phyloP scores from a whole-genome alignment of 768 basidiomycete species.

The Podaxis sp. region DNA sequence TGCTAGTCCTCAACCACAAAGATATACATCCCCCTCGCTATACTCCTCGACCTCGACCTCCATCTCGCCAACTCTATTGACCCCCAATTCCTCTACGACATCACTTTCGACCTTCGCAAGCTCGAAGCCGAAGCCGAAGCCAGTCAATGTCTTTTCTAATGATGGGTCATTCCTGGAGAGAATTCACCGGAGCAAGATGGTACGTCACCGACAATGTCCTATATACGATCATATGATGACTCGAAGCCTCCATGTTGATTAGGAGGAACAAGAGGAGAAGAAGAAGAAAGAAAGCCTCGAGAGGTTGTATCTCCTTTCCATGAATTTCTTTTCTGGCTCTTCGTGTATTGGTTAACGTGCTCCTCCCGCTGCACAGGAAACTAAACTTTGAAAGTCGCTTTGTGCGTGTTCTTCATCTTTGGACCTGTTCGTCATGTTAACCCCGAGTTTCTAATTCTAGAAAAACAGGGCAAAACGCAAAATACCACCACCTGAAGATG shows the following conservation, averaged over 20 bases:
- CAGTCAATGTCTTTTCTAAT: constrained; percentile 58
- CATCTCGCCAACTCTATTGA: neutral
- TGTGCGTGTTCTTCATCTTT: constrained; percentile 32
- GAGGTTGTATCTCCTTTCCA: constrained; percentile 32
- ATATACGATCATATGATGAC: neutral
- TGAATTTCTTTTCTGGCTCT: neutral
- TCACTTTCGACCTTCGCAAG: neutral
- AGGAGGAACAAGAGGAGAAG: constrained; percentile 59
- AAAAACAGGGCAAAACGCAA: constrained; percentile 58
- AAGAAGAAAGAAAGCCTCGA: constrained; percentile 46
- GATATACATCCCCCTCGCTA: neutral
- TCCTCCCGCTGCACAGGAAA: constrained; percentile 37
- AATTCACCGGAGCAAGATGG: constrained; percentile 55
- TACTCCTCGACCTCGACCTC: neutral
- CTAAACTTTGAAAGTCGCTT: constrained; percentile 57
- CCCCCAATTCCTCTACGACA: neutral
- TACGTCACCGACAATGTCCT: constrained; percentile 19
- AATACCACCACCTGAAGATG: constrained; percentile 28
- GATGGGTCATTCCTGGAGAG: constrained; percentile 68
- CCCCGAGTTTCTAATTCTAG: constrained; percentile 21
- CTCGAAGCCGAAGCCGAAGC: constrained; percentile 36
- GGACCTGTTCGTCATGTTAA: neutral
- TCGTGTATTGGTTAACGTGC: neutral
- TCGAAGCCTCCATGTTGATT: neutral
- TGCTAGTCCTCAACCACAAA: neutral